Base-by-base conservation (phyloP, 306 rosid species). In the Aeschynomene evenia region DNA sequence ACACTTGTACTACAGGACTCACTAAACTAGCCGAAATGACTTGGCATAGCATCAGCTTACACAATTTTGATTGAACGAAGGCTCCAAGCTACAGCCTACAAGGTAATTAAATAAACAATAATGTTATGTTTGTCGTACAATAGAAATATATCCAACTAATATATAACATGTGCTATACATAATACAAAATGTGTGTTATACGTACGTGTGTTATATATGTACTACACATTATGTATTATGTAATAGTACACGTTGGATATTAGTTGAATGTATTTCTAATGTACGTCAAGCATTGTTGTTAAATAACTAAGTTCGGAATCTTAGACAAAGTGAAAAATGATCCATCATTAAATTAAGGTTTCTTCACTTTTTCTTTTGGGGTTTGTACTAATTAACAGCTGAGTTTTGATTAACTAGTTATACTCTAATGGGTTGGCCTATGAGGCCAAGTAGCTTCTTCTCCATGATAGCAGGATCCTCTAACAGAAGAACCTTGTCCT, bases 381-480 rank as follows among this genome's bases (percentile, higher is more conserved):
- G 86, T 85, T 76, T 80, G 88, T 73, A 66, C 51, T 69, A 75
- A 69, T 39, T 60, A 83, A 23, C 9, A 34, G 23, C 2, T n/a
- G 20, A 16, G 43, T 53, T 64, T 28, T 39, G 46, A 60, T 28
- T 3, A 45, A 66, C 20, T 31, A 34, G 15, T 86, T 79, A 91
- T 39, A 77, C 98, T 42, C 71, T 81, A 57, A 73, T 77, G 31
- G 74, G 51, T 69, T 82, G 83, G 39, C 37, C 73, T 3, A 77
- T 78, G 48, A 84, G 43, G 43, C 80, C 82, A 60, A 85, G 88
- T 3, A 85, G 86, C 89, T 88, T 94, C 81, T 77, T 85, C 62
- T 89, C 99, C 72, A 85, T 91, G 26, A 86, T 84, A 4, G 89
- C 97, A 56, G 99, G 99, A 73, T 94, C 99, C 79, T 94, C 83